phyloP scores from a whole-genome alignment of 1,139 yeast genomes.

The Hanseniaspora gamundiae region DNA sequence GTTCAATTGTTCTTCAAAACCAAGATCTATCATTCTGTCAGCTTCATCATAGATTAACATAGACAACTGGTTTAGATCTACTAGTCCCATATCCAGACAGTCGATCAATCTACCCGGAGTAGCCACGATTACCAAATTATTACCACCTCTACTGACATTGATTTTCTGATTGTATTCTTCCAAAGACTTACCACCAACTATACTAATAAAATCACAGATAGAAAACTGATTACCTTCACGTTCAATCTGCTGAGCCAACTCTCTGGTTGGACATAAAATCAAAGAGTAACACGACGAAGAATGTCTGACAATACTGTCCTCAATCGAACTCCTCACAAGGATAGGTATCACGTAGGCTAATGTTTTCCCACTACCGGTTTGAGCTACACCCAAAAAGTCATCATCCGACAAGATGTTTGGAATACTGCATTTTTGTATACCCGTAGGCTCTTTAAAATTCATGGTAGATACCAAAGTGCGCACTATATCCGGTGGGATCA shows the following conservation, averaged over 20 bases:
- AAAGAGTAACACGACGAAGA: constrained; percentile 59
- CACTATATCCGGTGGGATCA: constrained; percentile 34
- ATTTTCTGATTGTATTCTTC: constrained; percentile 55
- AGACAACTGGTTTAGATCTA: constrained; percentile 37
- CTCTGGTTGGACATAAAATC: constrained; percentile 79
- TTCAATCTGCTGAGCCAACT: constrained; percentile 66
- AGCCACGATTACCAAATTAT: constrained; percentile 55
- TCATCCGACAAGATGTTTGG: constrained; percentile 58
- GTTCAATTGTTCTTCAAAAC: constrained; percentile 87
- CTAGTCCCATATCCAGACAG: constrained; percentile 39
- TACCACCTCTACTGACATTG: constrained; percentile 81
- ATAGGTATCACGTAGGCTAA: constrained; percentile 81
- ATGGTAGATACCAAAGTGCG: constrained; percentile 23
- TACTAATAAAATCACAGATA: constrained; percentile 38
- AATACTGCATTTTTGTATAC: constrained; percentile 66
- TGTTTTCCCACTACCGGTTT: constrained; percentile 96
- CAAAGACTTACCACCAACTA: constrained; percentile 69
- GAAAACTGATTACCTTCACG: constrained; percentile 42
- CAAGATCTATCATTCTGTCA: constrained; percentile 77
- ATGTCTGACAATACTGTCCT: constrained; percentile 16
- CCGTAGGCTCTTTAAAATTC: constrained; percentile 60
- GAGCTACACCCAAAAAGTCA: constrained; percentile 85
- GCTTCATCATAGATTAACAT: constrained; percentile 90
- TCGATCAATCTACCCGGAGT: constrained; percentile 96
- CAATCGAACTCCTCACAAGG: constrained; percentile 43